Evolutionary conservation across 768 basidiomycete species (phyloP).

Genomic region (Sarcomyxa edulis): DNA sequence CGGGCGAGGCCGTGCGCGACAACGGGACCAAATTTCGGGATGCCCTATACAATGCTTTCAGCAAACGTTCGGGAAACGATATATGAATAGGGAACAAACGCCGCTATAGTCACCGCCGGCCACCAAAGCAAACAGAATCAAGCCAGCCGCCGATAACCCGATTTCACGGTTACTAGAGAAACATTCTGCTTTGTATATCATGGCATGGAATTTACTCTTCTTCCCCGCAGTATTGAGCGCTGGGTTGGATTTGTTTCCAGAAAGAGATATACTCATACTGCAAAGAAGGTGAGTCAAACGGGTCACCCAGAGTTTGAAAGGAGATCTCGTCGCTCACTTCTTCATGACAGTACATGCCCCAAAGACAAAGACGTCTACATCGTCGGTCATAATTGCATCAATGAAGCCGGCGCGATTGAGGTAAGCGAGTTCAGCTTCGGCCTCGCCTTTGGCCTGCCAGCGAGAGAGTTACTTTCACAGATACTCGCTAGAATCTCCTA

Average conservation of each 20-base stretch:
- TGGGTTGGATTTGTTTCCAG: slow-evolving; percentile 42
- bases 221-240: slow-evolving; percentile 35
- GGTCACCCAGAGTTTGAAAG: slow-evolving; percentile 17
- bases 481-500: slow-evolving; percentile 9
- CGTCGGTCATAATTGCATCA: slow-evolving; percentile 3
- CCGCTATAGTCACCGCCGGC: slow-evolving; percentile 27
- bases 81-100: slow-evolving; percentile 34
- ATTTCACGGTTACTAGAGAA: slow-evolving; percentile 16
- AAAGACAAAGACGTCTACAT: slow-evolving; percentile 18
- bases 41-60: slow-evolving; percentile 3
- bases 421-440: slow-evolving; percentile 5
- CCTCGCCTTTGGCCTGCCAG: slow-evolving; percentile 4
- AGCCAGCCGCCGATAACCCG: slow-evolving; percentile 18
- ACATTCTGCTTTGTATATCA: slow-evolving; percentile 8
- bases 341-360: slow-evolving; percentile 35
- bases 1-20: slow-evolving; percentile 55
- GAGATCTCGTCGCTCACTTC: slow-evolving; percentile 22
- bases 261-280: slow-evolving; percentile 16
- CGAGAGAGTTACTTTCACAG: slow-evolving; percentile 6
- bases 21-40: slow-evolving; percentile 35
- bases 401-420: slow-evolving; percentile 2
- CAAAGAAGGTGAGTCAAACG: too few relatives aligned
- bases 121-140: slow-evolving; percentile 27
- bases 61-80: background rate
- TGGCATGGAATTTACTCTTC: slow-evolving; percentile 39